Percentiles rank a stretch among this genome's conserved stretches.
These are phyloP conservation scores for Debaryomyces robertsiae DNA, from an alignment of 1,139 yeast species.

Conservation along the genomic window DNA sequence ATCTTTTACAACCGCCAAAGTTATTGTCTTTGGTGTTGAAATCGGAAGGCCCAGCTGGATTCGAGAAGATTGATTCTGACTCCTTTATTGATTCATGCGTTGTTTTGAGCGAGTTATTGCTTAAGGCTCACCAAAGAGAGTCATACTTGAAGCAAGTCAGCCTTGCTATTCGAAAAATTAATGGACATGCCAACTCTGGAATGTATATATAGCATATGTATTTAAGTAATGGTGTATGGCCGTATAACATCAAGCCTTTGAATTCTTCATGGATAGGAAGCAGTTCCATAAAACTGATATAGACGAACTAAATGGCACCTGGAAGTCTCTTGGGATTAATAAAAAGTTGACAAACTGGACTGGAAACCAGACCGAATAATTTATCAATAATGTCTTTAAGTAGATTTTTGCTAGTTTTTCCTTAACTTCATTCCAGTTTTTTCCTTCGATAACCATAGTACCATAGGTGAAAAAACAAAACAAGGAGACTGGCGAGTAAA, in stretches of 20 bases:
- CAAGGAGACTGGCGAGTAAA: slow-evolving; percentile 85
- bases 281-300: slow-evolving; percentile 94
- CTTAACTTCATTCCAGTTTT: slow-evolving; percentile 64
- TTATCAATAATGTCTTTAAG: slow-evolving; percentile 73
- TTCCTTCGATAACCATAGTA: slow-evolving; percentile 77
- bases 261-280: slow-evolving; percentile 76
- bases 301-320: slow-evolving; percentile 89
- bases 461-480: slow-evolving; percentile 83
- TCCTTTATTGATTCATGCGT: slow-evolving; percentile 38
- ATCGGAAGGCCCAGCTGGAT: slow-evolving; percentile 62
- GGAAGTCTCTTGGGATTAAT: slow-evolving; percentile 74
- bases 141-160: slow-evolving; percentile 30
- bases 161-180: slow-evolving; percentile 35
- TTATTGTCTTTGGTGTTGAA: slow-evolving; percentile 39
- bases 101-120: slow-evolving; percentile 23
- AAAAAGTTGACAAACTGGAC: slow-evolving; percentile 89
- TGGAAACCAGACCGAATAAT: slow-evolving; percentile 91
- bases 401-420: slow-evolving; percentile 67
- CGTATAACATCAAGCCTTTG: slow-evolving; percentile 18
- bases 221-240: neutral
- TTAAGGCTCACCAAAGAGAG: slow-evolving; percentile 18
- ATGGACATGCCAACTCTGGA: slow-evolving; percentile 39
- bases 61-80: slow-evolving; percentile 46
- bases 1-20: slow-evolving; percentile 15
- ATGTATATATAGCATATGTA: slow-evolving; percentile 34